Percentiles rank a stretch among this genome's conserved stretches.
These are phyloP conservation scores for Diospyros kaki DNA, from an alignment of 148 eudicot genomes.

Conservation along the genomic window DNA sequence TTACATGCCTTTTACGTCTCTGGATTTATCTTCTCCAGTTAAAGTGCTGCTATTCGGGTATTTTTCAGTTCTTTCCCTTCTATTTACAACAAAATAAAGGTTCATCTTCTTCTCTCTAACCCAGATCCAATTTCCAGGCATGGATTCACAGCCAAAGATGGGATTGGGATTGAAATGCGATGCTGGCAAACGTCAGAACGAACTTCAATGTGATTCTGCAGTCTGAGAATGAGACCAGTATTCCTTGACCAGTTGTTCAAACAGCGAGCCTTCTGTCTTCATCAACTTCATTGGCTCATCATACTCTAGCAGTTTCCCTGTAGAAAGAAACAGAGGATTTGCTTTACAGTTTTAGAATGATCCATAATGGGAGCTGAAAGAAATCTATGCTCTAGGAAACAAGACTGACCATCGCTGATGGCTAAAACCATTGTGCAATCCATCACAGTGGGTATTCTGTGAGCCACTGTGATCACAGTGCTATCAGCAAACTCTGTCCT, in stretches of 20 bases:
- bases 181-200: neutral
- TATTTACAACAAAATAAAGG: too few relatives aligned
- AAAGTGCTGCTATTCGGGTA: too few relatives aligned
- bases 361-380: neutral
- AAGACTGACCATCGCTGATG: slow-evolving; percentile 58
- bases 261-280: slow-evolving; percentile 59
- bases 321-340: neutral
- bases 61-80: too few relatives aligned
- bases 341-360: neutral
- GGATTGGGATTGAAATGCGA: neutral
- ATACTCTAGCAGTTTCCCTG: slow-evolving; percentile 69
- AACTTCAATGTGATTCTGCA: slow-evolving; percentile 36
- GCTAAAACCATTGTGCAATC: slow-evolving; percentile 79
- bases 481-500: slow-evolving; percentile 65
- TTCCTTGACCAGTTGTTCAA: slow-evolving; percentile 68
- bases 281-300: slow-evolving; percentile 69
- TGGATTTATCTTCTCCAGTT: too few relatives aligned
- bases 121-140: too few relatives aligned
- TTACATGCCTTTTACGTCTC: too few relatives aligned
- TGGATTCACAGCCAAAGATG: too few relatives aligned
- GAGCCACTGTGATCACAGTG: slow-evolving; percentile 84
- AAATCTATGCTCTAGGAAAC: neutral
- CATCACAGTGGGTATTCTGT: slow-evolving; percentile 82
- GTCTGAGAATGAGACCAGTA: slow-evolving; percentile 76
- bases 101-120: too few relatives aligned